phyloP scores from a whole-genome alignment of 140 eudicot species.

The Erigeron philadelphicus region DNA sequence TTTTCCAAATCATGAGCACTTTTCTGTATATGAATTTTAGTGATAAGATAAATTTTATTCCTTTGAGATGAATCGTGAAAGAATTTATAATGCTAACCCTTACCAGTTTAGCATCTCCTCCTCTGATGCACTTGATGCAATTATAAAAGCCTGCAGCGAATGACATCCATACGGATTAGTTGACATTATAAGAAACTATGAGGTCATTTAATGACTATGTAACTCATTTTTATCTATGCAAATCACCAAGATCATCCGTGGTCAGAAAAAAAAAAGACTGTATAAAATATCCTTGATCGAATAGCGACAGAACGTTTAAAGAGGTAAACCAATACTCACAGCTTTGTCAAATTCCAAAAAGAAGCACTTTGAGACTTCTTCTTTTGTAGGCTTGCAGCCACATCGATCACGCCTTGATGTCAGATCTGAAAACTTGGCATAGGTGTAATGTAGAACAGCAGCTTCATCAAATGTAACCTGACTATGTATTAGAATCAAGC shows the following conservation, averaged over 20 bases:
- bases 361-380: constrained; percentile 58
- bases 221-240: not conserved
- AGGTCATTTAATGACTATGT: not conserved
- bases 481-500: constrained; percentile 27
- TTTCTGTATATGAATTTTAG: not conserved
- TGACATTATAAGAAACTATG: not conserved
- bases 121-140: constrained; percentile 68
- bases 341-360: constrained; percentile 62
- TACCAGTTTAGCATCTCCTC: constrained; percentile 82
- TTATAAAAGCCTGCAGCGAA: constrained; percentile 58
- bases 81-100: constrained; percentile 4
- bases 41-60: not conserved
- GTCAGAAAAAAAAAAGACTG: not conserved
- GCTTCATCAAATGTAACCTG: constrained; percentile 57
- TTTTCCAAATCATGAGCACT: not conserved
- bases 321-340: constrained; percentile 33
- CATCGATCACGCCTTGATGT: constrained; percentile 74
- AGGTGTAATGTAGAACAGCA: constrained; percentile 64
- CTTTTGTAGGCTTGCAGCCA: constrained; percentile 68
- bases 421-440: constrained; percentile 63
- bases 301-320: too few relatives aligned
- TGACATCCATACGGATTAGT: not conserved
- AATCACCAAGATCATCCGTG: constrained; percentile 1
- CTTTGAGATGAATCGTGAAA: not conserved
- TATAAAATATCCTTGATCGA: too few relatives aligned